These are phyloP conservation scores for Aureobasidium zeae DNA, from an alignment of 2,329 filamentous ascomycete genomes.

Conservation along the genomic window DNA sequence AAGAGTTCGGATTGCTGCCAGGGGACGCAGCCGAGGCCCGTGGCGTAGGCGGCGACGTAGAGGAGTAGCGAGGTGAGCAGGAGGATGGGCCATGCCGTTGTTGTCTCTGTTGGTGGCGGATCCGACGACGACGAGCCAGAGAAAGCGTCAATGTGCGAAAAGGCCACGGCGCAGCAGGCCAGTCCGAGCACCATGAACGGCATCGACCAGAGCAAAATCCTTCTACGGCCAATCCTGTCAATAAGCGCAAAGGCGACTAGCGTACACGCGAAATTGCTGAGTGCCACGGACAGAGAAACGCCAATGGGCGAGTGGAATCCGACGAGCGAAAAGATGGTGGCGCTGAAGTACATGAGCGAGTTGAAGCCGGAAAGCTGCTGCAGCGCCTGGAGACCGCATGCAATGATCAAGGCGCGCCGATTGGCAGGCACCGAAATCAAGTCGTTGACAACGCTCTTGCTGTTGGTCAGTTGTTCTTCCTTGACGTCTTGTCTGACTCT, in stretches of 20 bases:
- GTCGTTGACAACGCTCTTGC: constrained; percentile 3
- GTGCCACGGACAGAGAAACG: constrained; percentile 36
- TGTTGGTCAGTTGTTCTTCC: constrained; percentile 48
- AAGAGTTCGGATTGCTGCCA: constrained; percentile 94
- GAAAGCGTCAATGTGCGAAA: constrained; percentile 52
- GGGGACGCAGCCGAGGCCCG: constrained; percentile 83
- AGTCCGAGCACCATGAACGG: constrained; percentile 75
- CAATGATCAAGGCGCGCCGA: constrained; percentile 68
- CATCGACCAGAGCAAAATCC: constrained; percentile 70
- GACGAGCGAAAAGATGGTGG: constrained; percentile 40
- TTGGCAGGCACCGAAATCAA: constrained; percentile 38
- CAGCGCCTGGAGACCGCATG: constrained; percentile 74
- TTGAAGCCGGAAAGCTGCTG: constrained; percentile 53
- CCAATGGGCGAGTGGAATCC: constrained; percentile 38
- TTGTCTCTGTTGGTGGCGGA: constrained; percentile 24
- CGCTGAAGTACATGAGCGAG: constrained; percentile 41
- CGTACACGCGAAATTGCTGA: constrained; percentile 40
- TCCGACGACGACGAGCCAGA: not conserved
- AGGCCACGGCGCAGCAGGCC: constrained; percentile 60
- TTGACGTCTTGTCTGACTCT: constrained; percentile 65
- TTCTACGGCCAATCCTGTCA: constrained; percentile 36
- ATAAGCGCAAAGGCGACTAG: constrained; percentile 38
- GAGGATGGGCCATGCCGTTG: constrained; percentile 32
- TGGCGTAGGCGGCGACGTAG: constrained; percentile 77
- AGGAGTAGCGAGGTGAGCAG: constrained; percentile 69